Evolutionary conservation across 768 basidiomycete species (phyloP).

Genomic region (Cystobasidium tubakii): DNA sequence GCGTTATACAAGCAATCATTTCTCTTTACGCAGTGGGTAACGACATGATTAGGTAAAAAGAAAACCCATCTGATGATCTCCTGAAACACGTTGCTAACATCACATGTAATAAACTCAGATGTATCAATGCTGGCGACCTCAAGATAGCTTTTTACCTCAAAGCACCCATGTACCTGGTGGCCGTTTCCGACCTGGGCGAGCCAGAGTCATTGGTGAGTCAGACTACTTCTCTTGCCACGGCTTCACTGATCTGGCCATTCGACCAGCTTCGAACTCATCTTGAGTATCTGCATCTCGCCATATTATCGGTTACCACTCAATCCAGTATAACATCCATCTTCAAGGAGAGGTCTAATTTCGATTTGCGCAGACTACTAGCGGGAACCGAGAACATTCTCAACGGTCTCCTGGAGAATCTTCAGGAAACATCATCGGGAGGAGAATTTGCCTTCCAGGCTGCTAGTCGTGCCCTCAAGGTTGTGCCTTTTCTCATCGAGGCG

Average conservation of each 20-base stretch:
- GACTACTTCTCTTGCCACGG: neutral
- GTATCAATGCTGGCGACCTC: conserved; percentile 72
- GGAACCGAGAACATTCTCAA: conserved; percentile 34
- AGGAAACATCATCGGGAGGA: conserved; percentile 53
- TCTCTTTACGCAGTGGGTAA: conserved; percentile 90
- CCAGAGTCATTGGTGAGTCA: conserved; percentile 83
- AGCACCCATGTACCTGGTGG: conserved; percentile 83
- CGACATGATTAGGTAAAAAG: conserved; percentile 56
- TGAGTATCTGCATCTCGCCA: conserved; percentile 89
- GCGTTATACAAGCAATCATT: conserved; percentile 88
- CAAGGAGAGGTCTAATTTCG: conserved; percentile 82
- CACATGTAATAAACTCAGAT: too few species aligned
- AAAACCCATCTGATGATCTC: too few species aligned
- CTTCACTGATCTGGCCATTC: neutral
- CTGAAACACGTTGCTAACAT: too few species aligned
- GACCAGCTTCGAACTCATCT: conserved; percentile 81
- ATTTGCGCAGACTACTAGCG: conserved; percentile 55
- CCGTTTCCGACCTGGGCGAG: conserved; percentile 86
- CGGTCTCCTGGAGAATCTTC: conserved; percentile 47
- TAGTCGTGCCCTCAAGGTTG: conserved; percentile 71
- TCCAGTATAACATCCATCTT: conserved; percentile 79
- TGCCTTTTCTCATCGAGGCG: conserved; percentile 61
- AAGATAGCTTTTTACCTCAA: conserved; percentile 81
- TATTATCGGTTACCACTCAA: conserved; percentile 80
- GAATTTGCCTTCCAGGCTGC: conserved; percentile 66